Evolutionary conservation across 139 green algal species (phyloP), one percentile per base, ranked within the genome.

Genomic region (Penium margaritaceum): DNA sequence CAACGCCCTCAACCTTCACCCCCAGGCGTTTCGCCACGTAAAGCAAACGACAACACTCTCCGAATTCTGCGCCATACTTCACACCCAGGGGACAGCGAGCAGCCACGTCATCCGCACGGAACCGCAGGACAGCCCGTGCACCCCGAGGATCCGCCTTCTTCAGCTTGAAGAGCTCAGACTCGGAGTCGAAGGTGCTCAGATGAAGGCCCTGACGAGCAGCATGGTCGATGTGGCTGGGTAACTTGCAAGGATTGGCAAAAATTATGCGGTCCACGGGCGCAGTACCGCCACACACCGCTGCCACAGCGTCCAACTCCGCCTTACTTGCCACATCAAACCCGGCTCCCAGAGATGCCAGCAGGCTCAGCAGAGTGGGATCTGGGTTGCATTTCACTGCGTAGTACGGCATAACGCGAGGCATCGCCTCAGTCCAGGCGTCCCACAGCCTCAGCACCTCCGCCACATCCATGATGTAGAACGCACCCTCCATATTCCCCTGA

Each of bases 321-420:
- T 89, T 85, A 21, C 78, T 90, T 4, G 94, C 94, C 66, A 92
- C 97, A 85, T 98, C 94, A 75, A 98, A 98, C 38, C 91, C 90
- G 14, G 89, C 84, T 36, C 94, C 94, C 36, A 96, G 74, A 1
- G 90, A 84, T 14, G 88, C 86, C 17, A 99, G 85, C 43, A 89
- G 69, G 17, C 82, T 76, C 21, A 99, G 75, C 36, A 99, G 76
- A 33, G 85, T 89, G 0, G 81, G 75, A 79, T 99, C 90, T 5
- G 85, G 86, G 84, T 96, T 93, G 88, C 92, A 97, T 88, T 97
- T 97, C 60, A 97, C 90, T 3, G 91, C 91, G 71, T 93, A 98
- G 88, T 90, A 94, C 29, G 94, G 90, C 33, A 81, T 76, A 17
- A 98, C 90, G 64, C 92, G 84, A 3, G 94, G 94, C 84, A 98